These are phyloP conservation scores for Epichloe gansuensis DNA, from an alignment of 2,329 filamentous ascomycete genomes.

Conservation along the genomic window DNA sequence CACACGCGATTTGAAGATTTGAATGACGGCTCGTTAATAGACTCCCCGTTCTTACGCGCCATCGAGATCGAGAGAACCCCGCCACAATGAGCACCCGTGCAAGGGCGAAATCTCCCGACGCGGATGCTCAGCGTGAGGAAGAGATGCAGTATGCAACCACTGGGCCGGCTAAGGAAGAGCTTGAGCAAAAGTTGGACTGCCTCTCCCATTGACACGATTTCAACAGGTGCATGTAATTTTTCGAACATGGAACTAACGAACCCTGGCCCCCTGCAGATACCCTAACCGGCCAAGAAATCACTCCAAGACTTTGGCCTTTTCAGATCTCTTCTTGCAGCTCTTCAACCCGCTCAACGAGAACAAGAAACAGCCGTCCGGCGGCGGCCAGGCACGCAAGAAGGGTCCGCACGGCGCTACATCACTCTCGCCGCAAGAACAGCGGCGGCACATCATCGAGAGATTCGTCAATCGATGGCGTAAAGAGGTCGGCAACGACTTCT, in stretches of 20 bases:
- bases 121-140: constrained; percentile 37
- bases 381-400: constrained; percentile 40
- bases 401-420: constrained; percentile 47
- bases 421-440: constrained; percentile 62
- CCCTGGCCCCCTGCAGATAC: constrained; percentile 39
- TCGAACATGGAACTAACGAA: not conserved
- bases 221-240: not conserved
- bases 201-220: not conserved
- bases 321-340: constrained; percentile 61
- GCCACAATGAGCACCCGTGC: not conserved
- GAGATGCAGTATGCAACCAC: constrained; percentile 35
- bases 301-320: constrained; percentile 68
- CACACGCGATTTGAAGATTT: not conserved
- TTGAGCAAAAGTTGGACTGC: constrained; percentile 29
- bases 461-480: constrained; percentile 82
- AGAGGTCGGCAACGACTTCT: constrained; percentile 85
- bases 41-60: not conserved
- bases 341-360: constrained; percentile 75
- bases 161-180: constrained; percentile 27
- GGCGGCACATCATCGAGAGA: constrained; percentile 67
- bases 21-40: not conserved
- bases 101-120: constrained; percentile 19
- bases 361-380: constrained; percentile 57
- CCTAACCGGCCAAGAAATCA: constrained; percentile 75
- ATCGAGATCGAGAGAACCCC: not conserved